A percentile compares a stretch with the other conserved stretches of the same genome.
These are phyloP conservation scores for Candida nonsorbophila DNA, from an alignment of 805 yeast genomes.

Conservation along the genomic window DNA sequence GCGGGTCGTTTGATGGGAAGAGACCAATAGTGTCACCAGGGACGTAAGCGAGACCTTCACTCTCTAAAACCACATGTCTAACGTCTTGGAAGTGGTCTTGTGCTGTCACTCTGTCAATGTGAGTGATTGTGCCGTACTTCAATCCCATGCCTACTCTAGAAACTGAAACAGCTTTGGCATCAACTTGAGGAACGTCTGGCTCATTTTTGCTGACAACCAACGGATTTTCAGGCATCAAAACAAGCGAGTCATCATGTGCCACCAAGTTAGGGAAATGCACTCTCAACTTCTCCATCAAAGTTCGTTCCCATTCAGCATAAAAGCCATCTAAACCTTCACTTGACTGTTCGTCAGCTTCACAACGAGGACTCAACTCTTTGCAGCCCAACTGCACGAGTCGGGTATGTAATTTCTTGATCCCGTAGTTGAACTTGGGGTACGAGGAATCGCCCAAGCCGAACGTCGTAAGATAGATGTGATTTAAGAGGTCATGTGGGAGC, in stretches of 20 bases:
- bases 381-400: constrained; percentile 83
- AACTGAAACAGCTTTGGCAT: constrained; percentile 3
- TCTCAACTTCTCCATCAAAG: constrained; percentile 29
- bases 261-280: constrained; percentile 15
- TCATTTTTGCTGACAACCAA: constrained; percentile 2
- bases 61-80: constrained; percentile 48
- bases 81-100: constrained; percentile 87
- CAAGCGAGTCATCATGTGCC: constrained; percentile 18
- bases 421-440: constrained; percentile 83
- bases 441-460: constrained; percentile 95
- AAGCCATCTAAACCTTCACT: constrained; percentile 75
- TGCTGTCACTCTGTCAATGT: constrained; percentile 61
- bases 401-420: constrained; percentile 76
- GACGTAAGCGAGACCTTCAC: constrained; percentile 29
- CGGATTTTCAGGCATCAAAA: constrained; percentile 20
- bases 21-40: constrained; percentile 84
- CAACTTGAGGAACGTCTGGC: constrained; percentile 1
- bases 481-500: constrained; percentile 54
- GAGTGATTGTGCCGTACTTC: constrained; percentile 38
- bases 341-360: constrained; percentile 86
- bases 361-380: constrained; percentile 58
- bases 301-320: constrained; percentile 68
- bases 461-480: constrained; percentile 58
- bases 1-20: constrained; percentile 66
- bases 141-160: constrained; percentile 9